Evolutionary conservation across 805 yeast species (phyloP).

Genomic region (Candida awuae): DNA sequence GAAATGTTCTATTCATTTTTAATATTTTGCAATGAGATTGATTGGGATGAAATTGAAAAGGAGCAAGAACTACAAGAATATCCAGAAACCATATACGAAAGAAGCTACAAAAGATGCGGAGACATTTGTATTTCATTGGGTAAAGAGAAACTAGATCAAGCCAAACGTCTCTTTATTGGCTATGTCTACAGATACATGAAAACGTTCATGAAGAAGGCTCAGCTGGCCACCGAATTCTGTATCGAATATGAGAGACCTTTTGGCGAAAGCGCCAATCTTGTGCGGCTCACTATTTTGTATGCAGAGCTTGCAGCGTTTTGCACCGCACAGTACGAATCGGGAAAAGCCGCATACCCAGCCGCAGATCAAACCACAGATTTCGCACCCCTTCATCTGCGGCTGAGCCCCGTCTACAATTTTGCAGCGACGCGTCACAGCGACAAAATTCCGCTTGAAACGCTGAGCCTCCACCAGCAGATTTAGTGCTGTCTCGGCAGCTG

Average conservation of each 20-base stretch:
- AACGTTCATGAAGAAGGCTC: neutral
- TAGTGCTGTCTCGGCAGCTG: neutral
- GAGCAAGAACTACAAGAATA: conserved; percentile 20
- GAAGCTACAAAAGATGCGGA: neutral
- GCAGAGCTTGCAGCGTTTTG: neutral
- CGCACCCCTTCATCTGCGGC: conserved; percentile 18
- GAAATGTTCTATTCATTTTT: conserved; percentile 29
- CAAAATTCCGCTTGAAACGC: no score
- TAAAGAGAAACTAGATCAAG: neutral
- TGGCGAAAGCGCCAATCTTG: neutral
- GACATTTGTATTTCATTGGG: no score
- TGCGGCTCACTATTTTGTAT: neutral
- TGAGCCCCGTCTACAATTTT: conserved; percentile 22
- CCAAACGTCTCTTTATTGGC: neutral
- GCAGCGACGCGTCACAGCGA: conserved; percentile 5
- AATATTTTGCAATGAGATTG: conserved; percentile 23
- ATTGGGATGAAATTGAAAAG: conserved; percentile 15
- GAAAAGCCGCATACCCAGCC: no score
- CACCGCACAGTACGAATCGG: no score
- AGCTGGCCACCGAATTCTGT: neutral
- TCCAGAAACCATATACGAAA: neutral
- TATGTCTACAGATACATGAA: neutral
- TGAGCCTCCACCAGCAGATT: no score
- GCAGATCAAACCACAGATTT: no score
- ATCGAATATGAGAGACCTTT: neutral